Percentiles rank a stretch among this genome's conserved stretches.
Evolutionary conservation across 2,329 filamentous ascomycete species (phyloP).

Genomic region (Parascedosporium putredinis): DNA sequence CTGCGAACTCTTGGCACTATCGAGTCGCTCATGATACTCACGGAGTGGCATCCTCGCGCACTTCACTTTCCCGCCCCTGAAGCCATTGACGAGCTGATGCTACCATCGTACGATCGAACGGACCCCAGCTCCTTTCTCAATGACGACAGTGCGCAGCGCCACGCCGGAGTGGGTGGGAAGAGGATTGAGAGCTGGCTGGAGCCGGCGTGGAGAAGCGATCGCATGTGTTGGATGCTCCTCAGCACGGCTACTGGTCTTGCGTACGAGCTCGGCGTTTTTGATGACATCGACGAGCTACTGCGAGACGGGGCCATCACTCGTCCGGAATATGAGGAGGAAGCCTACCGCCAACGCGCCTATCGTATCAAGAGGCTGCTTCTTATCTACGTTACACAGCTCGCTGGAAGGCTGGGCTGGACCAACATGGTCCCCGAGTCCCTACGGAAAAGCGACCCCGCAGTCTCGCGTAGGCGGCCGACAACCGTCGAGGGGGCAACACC

Average conservation of each 20-base stretch:
- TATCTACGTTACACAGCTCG: conserved; percentile 89
- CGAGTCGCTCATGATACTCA: conserved; percentile 85
- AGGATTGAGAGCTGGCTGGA: conserved; percentile 94
- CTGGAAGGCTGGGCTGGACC: conserved; percentile 81
- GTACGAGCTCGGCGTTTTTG: conserved; percentile 92
- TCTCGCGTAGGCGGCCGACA: conserved; percentile 37
- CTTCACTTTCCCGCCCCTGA: conserved; percentile 87
- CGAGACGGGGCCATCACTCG: conserved; percentile 47
- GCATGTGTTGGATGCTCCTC: conserved; percentile 96
- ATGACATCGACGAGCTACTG: conserved; percentile 67
- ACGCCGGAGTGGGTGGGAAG: conserved; percentile 56
- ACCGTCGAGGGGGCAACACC: conserved; percentile 46
- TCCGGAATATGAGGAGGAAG: conserved; percentile 62
- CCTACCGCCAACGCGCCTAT: conserved; percentile 64
- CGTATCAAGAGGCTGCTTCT: conserved; percentile 79
- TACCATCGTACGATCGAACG: conserved; percentile 44
- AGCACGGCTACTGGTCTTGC: conserved; percentile 83
- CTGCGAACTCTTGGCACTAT: conserved; percentile 86
- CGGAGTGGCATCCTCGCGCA: conserved; percentile 92
- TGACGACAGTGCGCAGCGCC: conserved; percentile 30
- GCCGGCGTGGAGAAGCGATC: conserved; percentile 86
- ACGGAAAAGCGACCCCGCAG: conserved; percentile 46
- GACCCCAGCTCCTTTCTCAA: conserved; percentile 27
- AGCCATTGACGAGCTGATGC: conserved; percentile 56
- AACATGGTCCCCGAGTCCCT: conserved; percentile 76